Base-by-base conservation (phyloP, 257 asterid species). In the Solanum infundibuliforme region DNA sequence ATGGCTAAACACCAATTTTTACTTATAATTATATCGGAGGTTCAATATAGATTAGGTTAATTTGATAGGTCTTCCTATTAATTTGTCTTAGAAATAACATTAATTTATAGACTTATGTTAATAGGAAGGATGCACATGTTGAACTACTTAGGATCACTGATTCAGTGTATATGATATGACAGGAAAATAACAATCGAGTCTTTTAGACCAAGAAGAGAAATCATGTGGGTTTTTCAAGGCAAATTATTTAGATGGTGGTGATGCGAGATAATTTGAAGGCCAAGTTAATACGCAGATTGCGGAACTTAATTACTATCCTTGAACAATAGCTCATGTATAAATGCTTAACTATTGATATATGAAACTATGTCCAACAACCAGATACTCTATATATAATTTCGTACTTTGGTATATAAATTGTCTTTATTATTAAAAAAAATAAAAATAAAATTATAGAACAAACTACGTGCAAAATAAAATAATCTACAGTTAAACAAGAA, bases 211-310 rank as follows among this genome's bases (percentile, higher is more conserved):
- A 7, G 10, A 3, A 1, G 10, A 55, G 4, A 55, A 55, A 20
- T 55, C 0, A 18, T 55, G n/a, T 2, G 2, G 0, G 0, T 55
- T 2, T 55, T 18, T 55, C 25, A 55, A 55, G 65, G 0, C 0
- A 55, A 55, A 20, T 55, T 55, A 20, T 55, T 55, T 55, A 55
- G 10, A 55, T 7, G 0, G 0, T 6, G 65, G 0, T 55, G 5
- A 55, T 18, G 65, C 0, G 1, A 52, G 10, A 52, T 6, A 18
- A 6, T 16, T 52, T 18, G n/a, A 6, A 55, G 5, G 65, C n/a
- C 65, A 55, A 7, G 1, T 7, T 55, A 55, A 20, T 55, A 55
- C 0, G 18, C 11, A 20, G 10, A 55, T 18, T 20, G 25, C 5
- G 2, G 0, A 55, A 55, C 65, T 18, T 55, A 3, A 55, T 55